Conservation (phyloP, 352 stramenopile genomes). For the Saprolegnia diclina region DNA sequence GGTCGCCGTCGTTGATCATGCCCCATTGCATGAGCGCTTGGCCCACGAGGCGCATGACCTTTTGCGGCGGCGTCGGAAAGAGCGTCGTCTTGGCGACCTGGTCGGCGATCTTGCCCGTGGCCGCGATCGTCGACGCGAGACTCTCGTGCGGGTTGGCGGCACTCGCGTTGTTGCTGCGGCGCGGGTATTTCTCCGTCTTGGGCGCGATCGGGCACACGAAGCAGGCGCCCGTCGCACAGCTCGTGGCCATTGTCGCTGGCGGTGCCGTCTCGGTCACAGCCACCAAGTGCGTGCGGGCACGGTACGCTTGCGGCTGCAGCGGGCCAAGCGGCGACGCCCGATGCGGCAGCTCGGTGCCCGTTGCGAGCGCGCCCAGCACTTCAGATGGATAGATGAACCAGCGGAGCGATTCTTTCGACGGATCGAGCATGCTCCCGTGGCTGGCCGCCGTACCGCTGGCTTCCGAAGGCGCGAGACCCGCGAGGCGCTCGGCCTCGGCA, state of each 20-base stretch:
- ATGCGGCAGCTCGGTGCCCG: not conserved
- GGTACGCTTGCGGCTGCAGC: conserved; percentile 33
- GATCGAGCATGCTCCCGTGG: conserved; percentile 44
- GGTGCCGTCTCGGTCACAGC: conserved; percentile 16
- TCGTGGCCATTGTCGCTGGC: conserved; percentile 14
- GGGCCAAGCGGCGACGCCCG: conserved; percentile 23
- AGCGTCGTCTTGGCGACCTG: conserved; percentile 46
- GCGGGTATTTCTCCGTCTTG: conserved; percentile 30
- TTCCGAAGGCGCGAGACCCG: conserved; percentile 27
- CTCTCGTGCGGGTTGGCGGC: conserved; percentile 8
- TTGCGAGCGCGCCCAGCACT: conserved; percentile 31
- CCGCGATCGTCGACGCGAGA: conserved; percentile 35
- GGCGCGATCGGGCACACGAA: conserved; percentile 17
- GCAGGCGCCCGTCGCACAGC: not conserved
- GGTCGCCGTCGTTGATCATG: conserved; percentile 95
- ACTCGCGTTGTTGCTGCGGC: conserved; percentile 26
- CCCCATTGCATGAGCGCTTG: conserved; percentile 92
- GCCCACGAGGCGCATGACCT: conserved; percentile 61
- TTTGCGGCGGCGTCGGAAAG: conserved; percentile 70
- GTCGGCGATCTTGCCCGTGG: conserved; percentile 38
- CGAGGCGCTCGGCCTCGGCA: conserved; percentile 34
- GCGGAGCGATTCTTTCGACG: conserved; percentile 45
- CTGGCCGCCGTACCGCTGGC: conserved; percentile 33
- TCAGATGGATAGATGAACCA: conserved; percentile 76
- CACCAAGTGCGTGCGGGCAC: not conserved